Conservation (phyloP, 2,329 filamentous ascomycete genomes). For the Chaetomium strumarium region DNA sequence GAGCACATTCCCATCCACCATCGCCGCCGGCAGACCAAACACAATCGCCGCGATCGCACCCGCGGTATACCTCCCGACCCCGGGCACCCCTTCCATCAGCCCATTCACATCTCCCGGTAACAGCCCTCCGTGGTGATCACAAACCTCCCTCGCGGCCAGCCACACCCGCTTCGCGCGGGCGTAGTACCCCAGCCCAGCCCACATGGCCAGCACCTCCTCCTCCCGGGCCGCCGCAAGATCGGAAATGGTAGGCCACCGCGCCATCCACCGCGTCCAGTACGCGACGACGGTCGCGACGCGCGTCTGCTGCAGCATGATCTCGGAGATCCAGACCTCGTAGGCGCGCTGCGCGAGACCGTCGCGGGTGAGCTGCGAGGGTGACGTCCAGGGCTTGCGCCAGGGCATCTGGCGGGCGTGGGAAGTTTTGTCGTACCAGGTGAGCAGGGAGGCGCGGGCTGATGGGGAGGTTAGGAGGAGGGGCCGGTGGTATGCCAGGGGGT, state of each 20-base stretch:
- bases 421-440: conserved; percentile 47
- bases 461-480: conserved; percentile 42
- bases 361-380: conserved; percentile 21
- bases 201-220: conserved; percentile 53
- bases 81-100: conserved; percentile 46
- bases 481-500: conserved; percentile 42
- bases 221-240: conserved; percentile 47
- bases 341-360: conserved; percentile 46
- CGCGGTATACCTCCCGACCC: conserved; percentile 57
- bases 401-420: conserved; percentile 48
- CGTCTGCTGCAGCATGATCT: conserved; percentile 63
- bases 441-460: conserved; percentile 32
- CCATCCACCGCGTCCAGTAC: conserved; percentile 60
- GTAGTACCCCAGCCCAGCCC: conserved; percentile 60
- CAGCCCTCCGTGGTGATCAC: conserved; percentile 39
- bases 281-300: conserved; percentile 56
- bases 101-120: conserved; percentile 43
- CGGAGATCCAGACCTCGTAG: conserved; percentile 62
- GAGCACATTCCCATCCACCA: conserved; percentile 60
- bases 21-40: conserved; percentile 52
- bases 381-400: conserved; percentile 51
- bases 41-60: conserved; percentile 59
- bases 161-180: conserved; percentile 57
- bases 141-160: conserved; percentile 48
- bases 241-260: conserved; percentile 52